These are phyloP conservation scores for Talaromyces sp. DNA, from an alignment of 2,329 filamentous ascomycete genomes.

Conservation along the genomic window DNA sequence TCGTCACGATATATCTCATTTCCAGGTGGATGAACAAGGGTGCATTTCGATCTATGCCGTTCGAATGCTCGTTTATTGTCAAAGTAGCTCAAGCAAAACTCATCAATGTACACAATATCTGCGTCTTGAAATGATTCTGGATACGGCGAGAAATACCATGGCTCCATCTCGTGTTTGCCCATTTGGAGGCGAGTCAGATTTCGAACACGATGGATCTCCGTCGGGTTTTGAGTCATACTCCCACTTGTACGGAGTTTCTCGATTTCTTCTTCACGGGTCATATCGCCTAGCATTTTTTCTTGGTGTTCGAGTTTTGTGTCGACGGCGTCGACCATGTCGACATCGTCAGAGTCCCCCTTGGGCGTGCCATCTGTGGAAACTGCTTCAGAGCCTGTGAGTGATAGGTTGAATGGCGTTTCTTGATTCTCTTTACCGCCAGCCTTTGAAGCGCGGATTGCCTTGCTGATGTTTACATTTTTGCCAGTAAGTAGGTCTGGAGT, in stretches of 20 bases:
- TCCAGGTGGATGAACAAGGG: slow-evolving; percentile 84
- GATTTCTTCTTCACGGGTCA: slow-evolving; percentile 80
- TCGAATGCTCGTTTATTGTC: slow-evolving; percentile 77
- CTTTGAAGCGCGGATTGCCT: slow-evolving; percentile 50
- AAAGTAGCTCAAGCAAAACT: slow-evolving; percentile 93
- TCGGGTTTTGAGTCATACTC: slow-evolving; percentile 98
- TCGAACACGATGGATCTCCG: slow-evolving; percentile 91
- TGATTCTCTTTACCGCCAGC: slow-evolving; percentile 61
- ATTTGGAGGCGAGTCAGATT: slow-evolving; percentile 95
- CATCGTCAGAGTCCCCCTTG: slow-evolving; percentile 38
- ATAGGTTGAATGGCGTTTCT: slow-evolving; percentile 34
- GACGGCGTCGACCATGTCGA: slow-evolving; percentile 43
- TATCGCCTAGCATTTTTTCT: slow-evolving; percentile 41
- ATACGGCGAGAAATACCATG: slow-evolving; percentile 99
- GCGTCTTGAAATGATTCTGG: slow-evolving; percentile 83
- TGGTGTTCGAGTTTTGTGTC: slow-evolving; percentile 35
- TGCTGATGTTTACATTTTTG: slow-evolving; percentile 48
- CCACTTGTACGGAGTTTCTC: slow-evolving; percentile 92
- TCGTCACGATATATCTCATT: slow-evolving; percentile 96
- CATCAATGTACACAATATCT: slow-evolving; percentile 93
- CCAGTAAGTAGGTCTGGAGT: slow-evolving; percentile 53
- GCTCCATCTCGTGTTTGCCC: slow-evolving; percentile 85
- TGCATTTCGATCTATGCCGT: slow-evolving; percentile 86
- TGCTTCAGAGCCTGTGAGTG: slow-evolving; percentile 34
- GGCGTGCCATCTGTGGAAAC: slow-evolving; percentile 41